Percentiles rank a stretch among this genome's conserved stretches.
Evolutionary conservation across 257 asterid species (phyloP).

Genomic region (Plantago major): DNA sequence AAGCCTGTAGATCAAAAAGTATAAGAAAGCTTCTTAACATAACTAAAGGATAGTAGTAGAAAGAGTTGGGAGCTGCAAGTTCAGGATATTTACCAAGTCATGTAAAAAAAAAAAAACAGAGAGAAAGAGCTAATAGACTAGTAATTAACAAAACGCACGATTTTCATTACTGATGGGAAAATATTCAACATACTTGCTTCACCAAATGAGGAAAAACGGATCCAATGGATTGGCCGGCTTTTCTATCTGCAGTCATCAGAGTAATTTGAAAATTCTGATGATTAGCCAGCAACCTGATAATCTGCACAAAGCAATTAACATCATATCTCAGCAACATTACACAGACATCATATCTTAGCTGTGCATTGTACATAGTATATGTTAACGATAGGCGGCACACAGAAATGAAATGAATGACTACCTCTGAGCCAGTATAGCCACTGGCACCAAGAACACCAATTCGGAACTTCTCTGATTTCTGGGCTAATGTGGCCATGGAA

Average conservation of each 20-base stretch:
- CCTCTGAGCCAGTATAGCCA: conserved; percentile 92
- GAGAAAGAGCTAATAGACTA: neutral
- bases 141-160: neutral
- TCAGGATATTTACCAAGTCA: neutral
- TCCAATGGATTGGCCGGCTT: conserved; percentile 94
- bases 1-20: conserved; percentile 37
- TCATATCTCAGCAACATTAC: conserved; percentile 1
- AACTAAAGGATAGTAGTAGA: neutral
- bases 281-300: conserved; percentile 67
- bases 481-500: conserved; percentile 42
- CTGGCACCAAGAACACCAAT: conserved; percentile 88
- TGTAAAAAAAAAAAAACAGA: neutral
- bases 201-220: conserved; percentile 87
- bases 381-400: neutral
- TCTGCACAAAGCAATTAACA: conserved; percentile 35
- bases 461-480: conserved; percentile 43
- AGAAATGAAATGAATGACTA: conserved; percentile 10
- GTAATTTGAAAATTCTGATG: conserved; percentile 72
- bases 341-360: neutral
- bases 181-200: conserved; percentile 43
- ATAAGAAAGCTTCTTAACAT: too few species aligned
- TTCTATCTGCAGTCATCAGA: conserved; percentile 86
- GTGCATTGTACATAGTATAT: neutral
- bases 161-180: neutral
- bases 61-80: neutral